phyloP scores from a whole-genome alignment of 2,329 filamentous ascomycete species.

The Trichophyton benhamiae region DNA sequence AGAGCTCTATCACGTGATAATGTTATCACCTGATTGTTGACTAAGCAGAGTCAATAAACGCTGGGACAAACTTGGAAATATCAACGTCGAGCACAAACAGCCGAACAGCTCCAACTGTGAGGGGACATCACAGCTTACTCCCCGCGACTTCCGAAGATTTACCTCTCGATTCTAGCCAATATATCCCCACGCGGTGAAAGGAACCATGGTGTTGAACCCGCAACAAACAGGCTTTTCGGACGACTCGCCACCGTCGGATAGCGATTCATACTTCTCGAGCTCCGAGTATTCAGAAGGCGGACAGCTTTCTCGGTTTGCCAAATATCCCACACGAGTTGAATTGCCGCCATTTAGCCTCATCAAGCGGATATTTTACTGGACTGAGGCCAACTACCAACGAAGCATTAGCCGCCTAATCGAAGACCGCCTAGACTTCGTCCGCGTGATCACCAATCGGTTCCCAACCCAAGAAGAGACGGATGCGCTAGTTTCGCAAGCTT shows the following conservation, averaged over 20 bases:
- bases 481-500: conserved; percentile 17
- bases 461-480: conserved; percentile 27
- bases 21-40: not conserved
- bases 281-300: not conserved
- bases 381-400: conserved; percentile 15
- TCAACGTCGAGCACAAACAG: not conserved
- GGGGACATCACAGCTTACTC: not conserved
- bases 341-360: conserved; percentile 19
- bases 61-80: not conserved
- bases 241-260: conserved; percentile 7
- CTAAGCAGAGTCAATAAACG: not conserved
- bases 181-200: not conserved
- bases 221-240: not conserved
- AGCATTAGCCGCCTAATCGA: conserved; percentile 8
- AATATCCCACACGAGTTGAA: conserved; percentile 17
- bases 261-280: conserved; percentile 9
- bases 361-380: conserved; percentile 21
- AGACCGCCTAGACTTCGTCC: conserved; percentile 16
- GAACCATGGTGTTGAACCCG: not conserved
- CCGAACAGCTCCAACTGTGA: too few relatives aligned
- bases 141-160: not conserved
- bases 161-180: not conserved
- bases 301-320: conserved; percentile 10
- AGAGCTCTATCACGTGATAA: not conserved
- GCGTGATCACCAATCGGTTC: conserved; percentile 17